phyloP scores from a whole-genome alignment of 2,329 filamentous ascomycete genomes.

The Ceratocystiopsis minuta region DNA sequence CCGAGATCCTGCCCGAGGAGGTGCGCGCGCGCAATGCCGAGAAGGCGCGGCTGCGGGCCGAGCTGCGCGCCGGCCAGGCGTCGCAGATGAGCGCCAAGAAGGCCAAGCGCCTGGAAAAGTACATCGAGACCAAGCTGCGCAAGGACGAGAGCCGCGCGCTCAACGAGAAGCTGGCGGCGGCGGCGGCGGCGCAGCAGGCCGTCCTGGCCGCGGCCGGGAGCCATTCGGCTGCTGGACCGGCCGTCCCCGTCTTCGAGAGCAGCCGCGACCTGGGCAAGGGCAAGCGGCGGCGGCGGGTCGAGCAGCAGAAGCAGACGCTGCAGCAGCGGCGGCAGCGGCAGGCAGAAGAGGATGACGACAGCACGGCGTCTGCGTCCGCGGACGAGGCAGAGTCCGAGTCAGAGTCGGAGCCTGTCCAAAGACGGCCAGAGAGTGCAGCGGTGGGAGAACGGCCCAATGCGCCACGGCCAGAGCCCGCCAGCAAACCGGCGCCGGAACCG shows the following conservation, averaged over 20 bases:
- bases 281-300: constrained; percentile 53
- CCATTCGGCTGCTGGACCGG: constrained; percentile 58
- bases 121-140: constrained; percentile 74
- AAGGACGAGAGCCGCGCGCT: constrained; percentile 83
- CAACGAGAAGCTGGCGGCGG: constrained; percentile 62
- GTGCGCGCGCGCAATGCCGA: constrained; percentile 32
- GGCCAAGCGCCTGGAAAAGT: constrained; percentile 48
- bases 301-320: constrained; percentile 34
- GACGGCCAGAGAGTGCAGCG: no score
- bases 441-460: no score
- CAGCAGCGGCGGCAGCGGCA: constrained; percentile 29
- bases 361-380: constrained; percentile 1
- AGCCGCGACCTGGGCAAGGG: constrained; percentile 58
- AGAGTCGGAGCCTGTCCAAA: no score
- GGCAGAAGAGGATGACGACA: constrained; percentile 16
- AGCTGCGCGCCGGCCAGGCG: constrained; percentile 21
- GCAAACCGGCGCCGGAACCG: no score
- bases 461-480: no score
- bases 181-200: constrained; percentile 75
- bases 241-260: constrained; percentile 66
- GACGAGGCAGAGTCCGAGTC: neutral
- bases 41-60: constrained; percentile 35
- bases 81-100: constrained; percentile 46
- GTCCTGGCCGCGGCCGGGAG: constrained; percentile 70
- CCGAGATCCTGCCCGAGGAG: constrained; percentile 29